Conservation (phyloP, 139 green algal species). For the Chlamydomonas sp. region DNA sequence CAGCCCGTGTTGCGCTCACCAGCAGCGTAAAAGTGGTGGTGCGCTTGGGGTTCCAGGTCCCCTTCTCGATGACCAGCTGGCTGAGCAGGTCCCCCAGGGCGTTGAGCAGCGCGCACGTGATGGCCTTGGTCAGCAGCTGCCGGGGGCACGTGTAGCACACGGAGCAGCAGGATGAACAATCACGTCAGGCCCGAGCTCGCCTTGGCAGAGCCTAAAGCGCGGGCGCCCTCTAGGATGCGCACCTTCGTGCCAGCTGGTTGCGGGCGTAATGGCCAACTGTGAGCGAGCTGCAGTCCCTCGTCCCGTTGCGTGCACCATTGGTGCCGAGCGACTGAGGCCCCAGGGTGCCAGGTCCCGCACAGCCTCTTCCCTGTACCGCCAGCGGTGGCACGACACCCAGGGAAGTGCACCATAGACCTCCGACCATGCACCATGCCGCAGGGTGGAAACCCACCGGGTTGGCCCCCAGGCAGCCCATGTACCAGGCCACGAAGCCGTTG, state of each 20-base stretch:
- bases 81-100: conserved; percentile 84
- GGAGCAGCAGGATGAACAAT: neutral
- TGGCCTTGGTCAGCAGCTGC: conserved; percentile 79
- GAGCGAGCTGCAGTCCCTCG: too few species aligned
- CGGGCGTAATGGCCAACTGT: neutral
- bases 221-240: too few species aligned
- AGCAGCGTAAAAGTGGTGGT: conserved; percentile 81
- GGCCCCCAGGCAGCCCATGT: conserved; percentile 30
- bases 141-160: neutral
- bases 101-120: conserved; percentile 89
- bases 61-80: conserved; percentile 79
- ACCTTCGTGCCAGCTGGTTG: neutral
- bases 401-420: too few species aligned
- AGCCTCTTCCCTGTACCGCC: too few species aligned
- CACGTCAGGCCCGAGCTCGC: too few species aligned
- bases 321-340: too few species aligned
- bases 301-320: too few species aligned
- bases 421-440: too few species aligned
- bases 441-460: conserved; percentile 2
- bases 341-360: too few species aligned
- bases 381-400: too few species aligned
- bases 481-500: conserved; percentile 10
- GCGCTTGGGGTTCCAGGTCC: conserved; percentile 67
- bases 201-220: too few species aligned
- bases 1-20: conserved; percentile 13